Conservation (phyloP, 192 early-diverging fungal genomes). For the Mortierella hygrophila region DNA sequence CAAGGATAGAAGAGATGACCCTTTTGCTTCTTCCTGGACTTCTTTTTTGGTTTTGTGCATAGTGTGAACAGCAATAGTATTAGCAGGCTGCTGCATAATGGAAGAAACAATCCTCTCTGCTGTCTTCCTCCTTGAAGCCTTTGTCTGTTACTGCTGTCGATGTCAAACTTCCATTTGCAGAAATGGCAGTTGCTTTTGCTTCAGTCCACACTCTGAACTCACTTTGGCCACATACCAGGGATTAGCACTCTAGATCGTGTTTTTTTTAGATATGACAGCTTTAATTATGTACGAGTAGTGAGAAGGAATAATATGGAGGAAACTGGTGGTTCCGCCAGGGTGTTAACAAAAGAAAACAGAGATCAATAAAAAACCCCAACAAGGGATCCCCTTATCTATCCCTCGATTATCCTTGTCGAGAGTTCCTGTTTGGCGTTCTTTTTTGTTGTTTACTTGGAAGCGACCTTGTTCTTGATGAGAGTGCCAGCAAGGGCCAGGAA, state of each 20-base stretch:
- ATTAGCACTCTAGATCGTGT: neutral
- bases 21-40: neutral
- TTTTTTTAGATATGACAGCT: neutral
- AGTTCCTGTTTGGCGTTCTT: neutral
- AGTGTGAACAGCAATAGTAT: neutral
- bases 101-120: neutral
- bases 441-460: neutral
- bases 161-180: too few relatives aligned
- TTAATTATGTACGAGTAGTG: neutral
- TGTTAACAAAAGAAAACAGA: neutral
- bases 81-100: neutral
- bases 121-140: neutral
- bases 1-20: neutral
- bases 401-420: neutral
- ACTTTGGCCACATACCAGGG: too few relatives aligned
- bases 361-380: neutral
- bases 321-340: neutral
- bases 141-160: neutral
- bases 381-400: neutral
- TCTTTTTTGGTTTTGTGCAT: neutral
- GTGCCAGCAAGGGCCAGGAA: constrained; percentile 2
- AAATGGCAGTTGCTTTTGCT: too few relatives aligned
- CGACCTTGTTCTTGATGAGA: constrained; percentile 41
- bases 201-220: too few relatives aligned
- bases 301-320: neutral